These are phyloP conservation scores for Buddleja alternifolia DNA, from an alignment of 257 asterid genomes.

Conservation along the genomic window DNA sequence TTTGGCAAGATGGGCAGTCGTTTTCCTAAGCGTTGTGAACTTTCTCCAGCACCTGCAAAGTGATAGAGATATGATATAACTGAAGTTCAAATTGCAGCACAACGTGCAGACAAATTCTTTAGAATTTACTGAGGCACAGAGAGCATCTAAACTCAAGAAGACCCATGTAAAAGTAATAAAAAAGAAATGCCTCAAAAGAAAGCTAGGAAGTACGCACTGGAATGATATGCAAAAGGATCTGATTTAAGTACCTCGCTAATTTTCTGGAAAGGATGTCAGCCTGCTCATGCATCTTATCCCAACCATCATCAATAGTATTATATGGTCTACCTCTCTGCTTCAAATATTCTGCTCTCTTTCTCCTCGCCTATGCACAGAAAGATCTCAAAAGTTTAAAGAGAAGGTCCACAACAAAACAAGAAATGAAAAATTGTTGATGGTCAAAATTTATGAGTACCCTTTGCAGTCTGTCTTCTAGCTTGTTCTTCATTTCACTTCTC, in stretches of 20 bases:
- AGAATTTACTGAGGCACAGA: not conserved
- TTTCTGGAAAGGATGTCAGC: constrained; percentile 74
- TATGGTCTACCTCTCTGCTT: constrained; percentile 75
- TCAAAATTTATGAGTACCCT: constrained; percentile 51
- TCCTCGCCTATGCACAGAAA: constrained; percentile 67
- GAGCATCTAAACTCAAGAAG: not conserved
- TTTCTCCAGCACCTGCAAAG: constrained; percentile 73
- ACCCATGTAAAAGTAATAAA: not conserved
- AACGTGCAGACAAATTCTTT: not conserved
- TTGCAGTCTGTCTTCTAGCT: constrained; percentile 79
- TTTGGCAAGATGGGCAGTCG: constrained; percentile 63
- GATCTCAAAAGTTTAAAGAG: constrained; percentile 7
- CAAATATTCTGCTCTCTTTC: constrained; percentile 82
- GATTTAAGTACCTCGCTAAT: constrained; percentile 59
- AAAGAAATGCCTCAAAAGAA: not conserved
- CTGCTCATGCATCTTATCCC: constrained; percentile 60
- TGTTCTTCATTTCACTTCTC: constrained; percentile 74
- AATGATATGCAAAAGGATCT: not conserved
- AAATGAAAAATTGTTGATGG: not conserved
- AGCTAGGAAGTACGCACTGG: not conserved
- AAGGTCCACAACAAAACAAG: constrained; percentile 4
- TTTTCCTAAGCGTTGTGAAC: constrained; percentile 50
- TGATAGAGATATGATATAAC: not conserved
- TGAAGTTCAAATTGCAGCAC: constrained; percentile 20
- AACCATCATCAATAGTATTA: constrained; percentile 37